These are phyloP conservation scores for Astrothelium subdiscretum DNA, from an alignment of 495 filamentous ascomycete species.

Conservation along the genomic window DNA sequence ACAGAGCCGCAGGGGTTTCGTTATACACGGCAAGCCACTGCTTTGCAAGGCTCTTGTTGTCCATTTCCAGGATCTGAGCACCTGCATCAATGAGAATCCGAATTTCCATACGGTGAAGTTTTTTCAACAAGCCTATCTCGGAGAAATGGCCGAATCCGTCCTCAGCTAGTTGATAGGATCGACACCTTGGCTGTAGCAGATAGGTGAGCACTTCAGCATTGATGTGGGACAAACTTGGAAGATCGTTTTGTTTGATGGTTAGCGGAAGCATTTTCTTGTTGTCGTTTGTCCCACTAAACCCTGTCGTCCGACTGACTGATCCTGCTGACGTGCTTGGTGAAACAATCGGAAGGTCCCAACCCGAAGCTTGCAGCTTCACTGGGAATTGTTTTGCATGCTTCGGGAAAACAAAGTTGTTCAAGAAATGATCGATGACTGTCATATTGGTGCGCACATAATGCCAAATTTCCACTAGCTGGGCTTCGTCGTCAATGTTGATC, in stretches of 20 bases:
- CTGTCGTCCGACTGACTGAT: conserved; percentile 42
- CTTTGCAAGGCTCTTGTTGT: conserved; percentile 43
- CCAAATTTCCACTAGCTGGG: conserved; percentile 34
- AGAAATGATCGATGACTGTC: conserved; percentile 48
- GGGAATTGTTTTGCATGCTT: conserved; percentile 54
- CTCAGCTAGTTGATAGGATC: conserved; percentile 38
- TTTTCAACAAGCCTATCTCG: conserved; percentile 35
- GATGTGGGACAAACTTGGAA: conserved; percentile 44
- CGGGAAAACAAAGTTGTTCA: conserved; percentile 51
- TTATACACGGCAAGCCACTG: conserved; percentile 36
- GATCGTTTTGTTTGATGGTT: conserved; percentile 42
- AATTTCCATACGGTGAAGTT: conserved; percentile 29
- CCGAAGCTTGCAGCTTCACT: conserved; percentile 53
- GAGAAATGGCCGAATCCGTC: conserved; percentile 37
- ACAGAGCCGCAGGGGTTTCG: conserved; percentile 33
- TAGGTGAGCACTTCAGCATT: conserved; percentile 52
- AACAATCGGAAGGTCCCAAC: conserved; percentile 49
- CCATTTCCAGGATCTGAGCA: conserved; percentile 57
- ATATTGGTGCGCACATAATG: conserved; percentile 42
- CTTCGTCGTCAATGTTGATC: conserved; percentile 49
- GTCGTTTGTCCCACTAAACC: conserved; percentile 69
- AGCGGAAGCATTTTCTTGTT: conserved; percentile 46
- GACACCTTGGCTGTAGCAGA: conserved; percentile 46
- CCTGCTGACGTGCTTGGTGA: conserved; percentile 34
- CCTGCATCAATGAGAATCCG: conserved; percentile 63